A percentile compares a stretch with the other conserved stretches of the same genome.
Conservation (phyloP, 2,329 filamentous ascomycete genomes). For the Aureobasidium zeae region DNA sequence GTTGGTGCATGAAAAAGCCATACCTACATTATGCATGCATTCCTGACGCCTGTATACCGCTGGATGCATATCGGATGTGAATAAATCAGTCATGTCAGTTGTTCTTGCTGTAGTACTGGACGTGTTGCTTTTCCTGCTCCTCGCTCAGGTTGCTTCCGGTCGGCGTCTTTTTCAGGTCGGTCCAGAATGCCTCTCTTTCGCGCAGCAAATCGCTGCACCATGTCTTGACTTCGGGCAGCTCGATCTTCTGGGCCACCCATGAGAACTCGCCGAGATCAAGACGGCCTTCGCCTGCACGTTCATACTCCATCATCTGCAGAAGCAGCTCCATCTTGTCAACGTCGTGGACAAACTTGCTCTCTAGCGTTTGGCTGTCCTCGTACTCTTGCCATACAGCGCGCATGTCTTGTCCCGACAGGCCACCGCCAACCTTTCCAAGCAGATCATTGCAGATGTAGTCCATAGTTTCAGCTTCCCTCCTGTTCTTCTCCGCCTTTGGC, state of each 20-base stretch:
- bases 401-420: slow-evolving; percentile 59
- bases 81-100: not conserved
- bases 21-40: too few species aligned
- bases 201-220: slow-evolving; percentile 70
- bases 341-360: slow-evolving; percentile 88
- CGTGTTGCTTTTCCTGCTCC: slow-evolving; percentile 25
- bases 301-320: slow-evolving; percentile 94
- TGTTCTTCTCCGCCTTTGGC: slow-evolving; percentile 75
- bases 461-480: slow-evolving; percentile 83
- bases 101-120: slow-evolving; percentile 28
- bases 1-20: slow-evolving; percentile 12
- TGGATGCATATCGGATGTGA: slow-evolving; percentile 3
- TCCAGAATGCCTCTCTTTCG: slow-evolving; percentile 70
- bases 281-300: slow-evolving; percentile 56
- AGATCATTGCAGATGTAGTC: slow-evolving; percentile 71
- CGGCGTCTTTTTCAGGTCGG: slow-evolving; percentile 26
- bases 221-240: slow-evolving; percentile 64
- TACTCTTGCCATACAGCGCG: slow-evolving; percentile 87
- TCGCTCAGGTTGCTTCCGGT: slow-evolving; percentile 21
- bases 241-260: slow-evolving; percentile 64
- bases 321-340: slow-evolving; percentile 95
- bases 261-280: slow-evolving; percentile 81
- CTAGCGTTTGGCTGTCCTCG: slow-evolving; percentile 73
- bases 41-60: slow-evolving; percentile 1
- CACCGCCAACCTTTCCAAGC: slow-evolving; percentile 66